A percentile compares a stretch with the other conserved stretches of the same genome.
Evolutionary conservation across 495 filamentous ascomycete genomes (phyloP).

Genomic region (Bacidia gigantensis): DNA sequence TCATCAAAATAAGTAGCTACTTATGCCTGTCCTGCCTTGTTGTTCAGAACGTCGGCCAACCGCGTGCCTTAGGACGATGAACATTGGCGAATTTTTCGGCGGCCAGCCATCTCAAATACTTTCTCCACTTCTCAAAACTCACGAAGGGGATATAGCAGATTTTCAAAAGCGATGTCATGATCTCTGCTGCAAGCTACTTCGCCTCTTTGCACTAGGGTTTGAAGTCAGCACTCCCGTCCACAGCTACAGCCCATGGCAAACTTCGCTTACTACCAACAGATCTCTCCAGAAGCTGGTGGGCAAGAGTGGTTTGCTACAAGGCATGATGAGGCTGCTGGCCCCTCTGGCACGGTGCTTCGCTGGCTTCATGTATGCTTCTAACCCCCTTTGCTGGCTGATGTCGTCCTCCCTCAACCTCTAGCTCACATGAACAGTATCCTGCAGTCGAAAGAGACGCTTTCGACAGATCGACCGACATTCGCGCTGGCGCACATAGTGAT

Average conservation of each 20-base stretch:
- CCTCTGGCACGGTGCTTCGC: conserved; percentile 66
- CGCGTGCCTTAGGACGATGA: conserved; percentile 90
- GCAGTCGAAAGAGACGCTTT: background rate
- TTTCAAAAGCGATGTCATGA: conserved; percentile 60
- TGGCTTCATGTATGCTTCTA: conserved; percentile 55
- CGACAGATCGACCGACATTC: conserved; percentile 30
- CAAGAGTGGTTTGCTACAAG: conserved; percentile 59
- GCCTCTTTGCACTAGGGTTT: conserved; percentile 63
- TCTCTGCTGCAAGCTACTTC: conserved; percentile 57
- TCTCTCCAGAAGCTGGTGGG: conserved; percentile 31
- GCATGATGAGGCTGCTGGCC: conserved; percentile 44
- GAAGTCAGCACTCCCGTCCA: conserved; percentile 28
- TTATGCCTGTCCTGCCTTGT: no score
- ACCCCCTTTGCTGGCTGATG: background rate
- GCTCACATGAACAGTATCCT: conserved; percentile 16
- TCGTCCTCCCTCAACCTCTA: background rate
- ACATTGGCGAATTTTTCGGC: conserved; percentile 66
- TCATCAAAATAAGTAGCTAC: no score
- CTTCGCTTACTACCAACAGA: conserved; percentile 18
- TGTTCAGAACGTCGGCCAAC: no score
- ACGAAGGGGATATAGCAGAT: conserved; percentile 44
- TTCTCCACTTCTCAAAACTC: conserved; percentile 44
- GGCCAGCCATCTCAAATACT: conserved; percentile 70
- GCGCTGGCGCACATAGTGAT: conserved; percentile 55
- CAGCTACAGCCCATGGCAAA: background rate